Evolutionary conservation across 495 filamentous ascomycete genomes (phyloP), one percentile per base, ranked within the genome.

Genomic region (Astrothelium macrocarpum): DNA sequence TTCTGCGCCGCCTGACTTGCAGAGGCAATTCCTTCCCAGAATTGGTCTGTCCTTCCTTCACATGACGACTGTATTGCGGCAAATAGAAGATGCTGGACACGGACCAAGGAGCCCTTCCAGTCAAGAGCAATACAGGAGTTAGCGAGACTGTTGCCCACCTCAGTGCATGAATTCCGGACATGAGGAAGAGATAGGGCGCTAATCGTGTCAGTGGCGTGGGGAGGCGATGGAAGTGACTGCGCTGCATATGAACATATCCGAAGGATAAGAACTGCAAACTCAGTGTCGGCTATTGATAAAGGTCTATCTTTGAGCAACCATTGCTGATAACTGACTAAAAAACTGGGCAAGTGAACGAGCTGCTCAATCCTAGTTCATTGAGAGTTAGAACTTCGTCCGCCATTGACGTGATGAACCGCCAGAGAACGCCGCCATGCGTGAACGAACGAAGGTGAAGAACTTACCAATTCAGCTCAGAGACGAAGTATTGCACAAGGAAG

Each of bases 211-310:
- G 64, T 12, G 3, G 63, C 65, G 32, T 72, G 63, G 1, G 56
- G 58, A 29, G 64, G 67, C 0, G 71, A 71, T 4, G 71, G 71
- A 14, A 74, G 66, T 43, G 71, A 73, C 18, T 72, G 70, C 16
- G 70, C 66, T 2, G 70, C 64, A 60, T 73, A 74, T 2, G 64
- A 61, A 32, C 71, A 67, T 0, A 73, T 65, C 12, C 70, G 43
- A 0, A 74, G 59, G 32, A 73, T 61, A 2, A 74, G 70, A 4
- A 74, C 62, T 5, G 68, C 66, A 34, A 73, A 72, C 10, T 74
- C 70, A 7, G 71, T 49, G 11, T 72, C 71, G 16, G 26, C 0
- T 0, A 71, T 59, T 66, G 31, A 7, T 34, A 16, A 23, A 5
- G 45, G 18, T 45, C 60, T 31, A 43, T 43, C 45, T 20, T 10